A percentile compares a stretch with the other conserved stretches of the same genome.
Conservation (phyloP, 768 basidiomycete genomes). For the Trametes gibbosa region DNA sequence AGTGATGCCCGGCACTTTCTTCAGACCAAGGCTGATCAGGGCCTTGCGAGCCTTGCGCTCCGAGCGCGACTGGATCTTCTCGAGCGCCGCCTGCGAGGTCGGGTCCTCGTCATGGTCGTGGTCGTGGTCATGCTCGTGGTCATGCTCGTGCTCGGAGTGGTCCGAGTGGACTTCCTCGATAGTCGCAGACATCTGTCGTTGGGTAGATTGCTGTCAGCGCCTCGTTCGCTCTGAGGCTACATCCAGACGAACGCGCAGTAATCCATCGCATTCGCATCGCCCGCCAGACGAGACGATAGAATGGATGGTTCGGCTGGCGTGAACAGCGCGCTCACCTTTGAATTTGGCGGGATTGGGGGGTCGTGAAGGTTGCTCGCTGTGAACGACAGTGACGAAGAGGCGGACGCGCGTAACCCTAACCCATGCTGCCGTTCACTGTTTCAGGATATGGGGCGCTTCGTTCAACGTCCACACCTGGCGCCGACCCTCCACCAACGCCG, state of each 20-base stretch:
- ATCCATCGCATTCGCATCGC: conserved; percentile 31
- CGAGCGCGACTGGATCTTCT: conserved; percentile 92
- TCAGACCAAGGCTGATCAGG: conserved; percentile 85
- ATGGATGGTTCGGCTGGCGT: background rate
- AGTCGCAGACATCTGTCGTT: conserved; percentile 66
- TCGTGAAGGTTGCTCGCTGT: conserved; percentile 34
- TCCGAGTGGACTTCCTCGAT: conserved; percentile 84
- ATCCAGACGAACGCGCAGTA: conserved; percentile 27
- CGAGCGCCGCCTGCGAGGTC: conserved; percentile 77
- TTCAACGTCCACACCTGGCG: no score
- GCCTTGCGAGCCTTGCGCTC: conserved; percentile 97
- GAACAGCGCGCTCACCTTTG: conserved; percentile 25
- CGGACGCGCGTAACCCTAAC: conserved; percentile 25
- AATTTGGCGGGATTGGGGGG: conserved; percentile 14
- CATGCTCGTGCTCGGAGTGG: conserved; percentile 59
- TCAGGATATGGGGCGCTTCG: no score
- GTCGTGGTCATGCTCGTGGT: conserved; percentile 51
- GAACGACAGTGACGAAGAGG: conserved; percentile 29
- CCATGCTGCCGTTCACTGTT: background rate
- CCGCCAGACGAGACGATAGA: background rate
- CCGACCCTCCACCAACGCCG: no score
- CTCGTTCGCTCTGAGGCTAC: conserved; percentile 14
- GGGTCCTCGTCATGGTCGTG: conserved; percentile 75
- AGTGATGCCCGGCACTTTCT: conserved; percentile 90
- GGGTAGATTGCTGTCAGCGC: conserved; percentile 6